phyloP scores from a whole-genome alignment of 202 grass and related monocot species.

The Sporobolus alterniflorus region DNA sequence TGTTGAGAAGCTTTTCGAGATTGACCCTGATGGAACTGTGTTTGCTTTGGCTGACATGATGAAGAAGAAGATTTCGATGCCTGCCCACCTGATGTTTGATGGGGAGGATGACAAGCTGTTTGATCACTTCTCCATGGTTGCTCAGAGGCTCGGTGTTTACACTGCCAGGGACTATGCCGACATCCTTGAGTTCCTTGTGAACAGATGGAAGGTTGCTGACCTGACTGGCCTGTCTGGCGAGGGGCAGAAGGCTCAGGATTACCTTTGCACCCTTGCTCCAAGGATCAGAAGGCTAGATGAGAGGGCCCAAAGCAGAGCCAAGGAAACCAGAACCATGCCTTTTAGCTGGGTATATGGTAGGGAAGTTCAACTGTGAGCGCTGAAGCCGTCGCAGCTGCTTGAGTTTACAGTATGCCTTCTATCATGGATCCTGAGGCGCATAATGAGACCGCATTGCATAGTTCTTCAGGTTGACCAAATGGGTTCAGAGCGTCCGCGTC shows the following conservation, averaged over 20 bases:
- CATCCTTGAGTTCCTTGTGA: slow-evolving; percentile 95
- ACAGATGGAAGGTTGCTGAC: slow-evolving; percentile 79
- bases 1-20: slow-evolving; percentile 92
- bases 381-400: neutral
- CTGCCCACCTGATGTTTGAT: slow-evolving; percentile 96
- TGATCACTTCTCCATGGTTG: slow-evolving; percentile 87
- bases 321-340: slow-evolving; percentile 55
- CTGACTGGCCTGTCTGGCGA: slow-evolving; percentile 72
- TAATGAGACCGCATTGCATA: neutral
- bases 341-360: slow-evolving; percentile 90
- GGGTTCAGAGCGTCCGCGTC: slow-evolving; percentile 9
- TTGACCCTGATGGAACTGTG: slow-evolving; percentile 83
- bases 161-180: slow-evolving; percentile 93
- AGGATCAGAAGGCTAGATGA: slow-evolving; percentile 87
- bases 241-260: slow-evolving; percentile 85
- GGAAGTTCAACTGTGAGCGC: slow-evolving; percentile 79
- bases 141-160: slow-evolving; percentile 86
- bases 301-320: slow-evolving; percentile 76
- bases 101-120: slow-evolving; percentile 85
- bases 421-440: slow-evolving; percentile 26
- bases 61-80: slow-evolving; percentile 99
- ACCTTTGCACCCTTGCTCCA: slow-evolving; percentile 78
- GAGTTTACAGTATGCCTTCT: slow-evolving; percentile 18
- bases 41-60: slow-evolving; percentile 93
- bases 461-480: slow-evolving; percentile 37